Conservation (phyloP, 495 filamentous ascomycete genomes). For the Penicillium herquei region DNA sequence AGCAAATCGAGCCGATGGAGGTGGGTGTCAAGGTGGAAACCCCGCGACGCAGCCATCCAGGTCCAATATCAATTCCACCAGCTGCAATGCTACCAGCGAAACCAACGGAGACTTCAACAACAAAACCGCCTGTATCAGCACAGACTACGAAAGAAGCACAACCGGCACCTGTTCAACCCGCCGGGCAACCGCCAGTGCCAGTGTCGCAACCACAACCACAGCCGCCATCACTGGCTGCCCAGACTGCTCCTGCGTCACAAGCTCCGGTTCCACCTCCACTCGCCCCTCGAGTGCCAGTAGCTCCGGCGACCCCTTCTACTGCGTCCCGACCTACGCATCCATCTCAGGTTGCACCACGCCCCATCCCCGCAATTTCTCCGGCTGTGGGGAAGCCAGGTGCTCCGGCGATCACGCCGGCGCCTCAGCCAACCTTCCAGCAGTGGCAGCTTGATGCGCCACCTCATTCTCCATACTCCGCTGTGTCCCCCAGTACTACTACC, state of each 20-base stretch:
- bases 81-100: background rate
- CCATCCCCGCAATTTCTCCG: conserved; percentile 12
- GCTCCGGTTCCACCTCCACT: conserved; percentile 31
- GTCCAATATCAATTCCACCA: conserved; percentile 3
- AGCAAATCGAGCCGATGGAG: conserved; percentile 36
- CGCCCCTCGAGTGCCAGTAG: conserved; percentile 22
- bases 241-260: conserved; percentile 16
- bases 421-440: conserved; percentile 42
- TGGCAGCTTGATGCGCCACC: conserved; percentile 39
- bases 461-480: conserved; percentile 37
- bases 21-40: conserved; percentile 32
- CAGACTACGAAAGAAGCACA: conserved; percentile 14
- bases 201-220: conserved; percentile 13
- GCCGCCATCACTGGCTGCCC: conserved; percentile 21
- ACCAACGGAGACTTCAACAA: background rate
- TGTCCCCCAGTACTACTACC: conserved; percentile 18
- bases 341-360: conserved; percentile 26
- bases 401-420: conserved; percentile 8
- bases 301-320: conserved; percentile 19
- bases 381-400: conserved; percentile 19
- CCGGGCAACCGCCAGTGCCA: conserved; percentile 9
- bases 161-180: conserved; percentile 22
- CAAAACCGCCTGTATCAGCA: background rate
- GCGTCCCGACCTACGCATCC: conserved; percentile 22
- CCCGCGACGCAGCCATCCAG: conserved; percentile 10